Percentiles rank a stretch among this genome's conserved stretches.
phyloP scores from a whole-genome alignment of 345 rosid genomes.

The Salix suchowensis region DNA sequence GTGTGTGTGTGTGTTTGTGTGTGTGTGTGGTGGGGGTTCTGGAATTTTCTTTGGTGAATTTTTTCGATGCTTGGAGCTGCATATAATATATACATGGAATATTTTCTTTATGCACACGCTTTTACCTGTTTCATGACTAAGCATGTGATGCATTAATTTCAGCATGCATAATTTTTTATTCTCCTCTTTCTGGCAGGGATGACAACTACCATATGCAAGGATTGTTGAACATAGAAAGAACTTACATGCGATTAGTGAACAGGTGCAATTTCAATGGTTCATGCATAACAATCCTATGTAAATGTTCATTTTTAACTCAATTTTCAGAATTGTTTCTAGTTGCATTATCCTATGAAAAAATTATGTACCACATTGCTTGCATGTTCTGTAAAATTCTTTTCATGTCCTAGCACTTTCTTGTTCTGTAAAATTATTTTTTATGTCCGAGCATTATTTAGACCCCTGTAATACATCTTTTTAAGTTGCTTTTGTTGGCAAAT shows the following conservation, averaged over 20 bases:
- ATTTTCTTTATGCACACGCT: no score
- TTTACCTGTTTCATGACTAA: neutral
- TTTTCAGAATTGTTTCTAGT: neutral
- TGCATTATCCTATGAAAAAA: neutral
- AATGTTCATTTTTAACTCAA: neutral
- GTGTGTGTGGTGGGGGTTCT: neutral
- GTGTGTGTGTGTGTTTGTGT: neutral
- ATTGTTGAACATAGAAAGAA: neutral
- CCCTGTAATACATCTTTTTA: no score
- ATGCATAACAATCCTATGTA: neutral
- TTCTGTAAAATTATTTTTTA: no score
- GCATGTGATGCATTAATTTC: neutral
- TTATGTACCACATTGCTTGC: neutral
- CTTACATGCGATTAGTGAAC: neutral
- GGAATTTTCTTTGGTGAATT: neutral
- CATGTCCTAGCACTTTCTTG: neutral
- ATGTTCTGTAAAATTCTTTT: neutral
- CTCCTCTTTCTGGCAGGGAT: neutral
- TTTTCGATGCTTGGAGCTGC: neutral
- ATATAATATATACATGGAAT: no score
- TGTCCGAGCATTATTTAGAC: no score
- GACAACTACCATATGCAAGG: neutral
- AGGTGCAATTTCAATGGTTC: neutral
- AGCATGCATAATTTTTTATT: neutral
- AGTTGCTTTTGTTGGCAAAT: no score